These are phyloP conservation scores for Casaregolazyma suthepensis DNA, from an alignment of 1,139 yeast genomes.

Conservation along the genomic window DNA sequence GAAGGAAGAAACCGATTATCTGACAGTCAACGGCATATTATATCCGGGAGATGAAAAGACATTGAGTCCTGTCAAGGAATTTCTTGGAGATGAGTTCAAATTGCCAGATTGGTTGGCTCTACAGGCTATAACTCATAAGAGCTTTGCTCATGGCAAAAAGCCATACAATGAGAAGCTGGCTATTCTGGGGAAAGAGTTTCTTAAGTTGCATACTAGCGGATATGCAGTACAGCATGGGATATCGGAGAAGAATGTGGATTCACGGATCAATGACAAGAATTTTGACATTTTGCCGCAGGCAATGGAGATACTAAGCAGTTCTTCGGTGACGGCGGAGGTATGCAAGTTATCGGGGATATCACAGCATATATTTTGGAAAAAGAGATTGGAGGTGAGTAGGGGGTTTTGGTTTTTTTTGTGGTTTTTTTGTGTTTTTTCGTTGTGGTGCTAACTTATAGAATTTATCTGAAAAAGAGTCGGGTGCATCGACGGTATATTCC, in stretches of 20 bases:
- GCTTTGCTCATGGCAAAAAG: constrained; percentile 83
- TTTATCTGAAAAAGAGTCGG: constrained; percentile 8
- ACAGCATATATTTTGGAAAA: constrained; percentile 64
- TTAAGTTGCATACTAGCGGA: constrained; percentile 55
- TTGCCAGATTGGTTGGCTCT: constrained; percentile 46
- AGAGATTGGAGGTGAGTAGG: constrained; percentile 19
- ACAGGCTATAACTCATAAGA: constrained; percentile 85
- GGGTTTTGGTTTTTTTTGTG: neutral
- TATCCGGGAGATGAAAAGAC: constrained; percentile 53
- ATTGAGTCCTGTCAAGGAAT: constrained; percentile 42
- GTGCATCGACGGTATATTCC: constrained; percentile 45
- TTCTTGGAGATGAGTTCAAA: constrained; percentile 46
- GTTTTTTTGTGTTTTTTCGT: no score
- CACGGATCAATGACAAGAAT: constrained; percentile 48
- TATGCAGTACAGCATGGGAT: constrained; percentile 37
- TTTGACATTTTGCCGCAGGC: constrained; percentile 41
- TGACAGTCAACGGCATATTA: constrained; percentile 49
- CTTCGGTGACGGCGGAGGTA: constrained; percentile 40
- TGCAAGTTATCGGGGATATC: constrained; percentile 28
- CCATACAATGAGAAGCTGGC: constrained; percentile 85
- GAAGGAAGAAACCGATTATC: constrained; percentile 65
- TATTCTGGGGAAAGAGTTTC: constrained; percentile 67
- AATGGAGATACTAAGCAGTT: constrained; percentile 28
- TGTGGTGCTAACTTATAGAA: neutral
- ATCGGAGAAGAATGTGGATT: neutral